phyloP scores from a whole-genome alignment of 2,329 filamentous ascomycete genomes.

The Coniochaeta hoffmannii region DNA sequence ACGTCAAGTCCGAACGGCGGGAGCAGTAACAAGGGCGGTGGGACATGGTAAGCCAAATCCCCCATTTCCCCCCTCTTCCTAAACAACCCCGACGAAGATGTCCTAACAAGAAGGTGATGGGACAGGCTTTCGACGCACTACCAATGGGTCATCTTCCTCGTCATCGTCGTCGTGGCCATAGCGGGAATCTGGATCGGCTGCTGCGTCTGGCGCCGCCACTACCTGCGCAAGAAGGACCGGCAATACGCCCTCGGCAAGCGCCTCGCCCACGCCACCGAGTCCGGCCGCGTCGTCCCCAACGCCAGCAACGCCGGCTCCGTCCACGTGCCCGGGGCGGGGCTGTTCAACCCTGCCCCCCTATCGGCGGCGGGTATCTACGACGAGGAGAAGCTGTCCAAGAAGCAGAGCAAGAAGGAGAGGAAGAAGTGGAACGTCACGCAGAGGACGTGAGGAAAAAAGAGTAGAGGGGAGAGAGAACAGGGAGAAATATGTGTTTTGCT shows the following conservation, averaged over 20 bases:
- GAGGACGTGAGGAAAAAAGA: conserved; percentile 27
- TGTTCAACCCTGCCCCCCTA: conserved; percentile 30
- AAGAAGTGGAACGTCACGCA: conserved; percentile 39
- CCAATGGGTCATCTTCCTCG: conserved; percentile 76
- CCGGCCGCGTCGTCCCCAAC: conserved; percentile 24
- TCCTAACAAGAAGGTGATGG: conserved; percentile 8
- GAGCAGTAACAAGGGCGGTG: conserved; percentile 23
- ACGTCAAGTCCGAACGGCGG: conserved; percentile 16
- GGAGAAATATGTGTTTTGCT: background rate
- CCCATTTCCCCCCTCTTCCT: background rate
- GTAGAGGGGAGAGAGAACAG: background rate
- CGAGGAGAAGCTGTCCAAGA: conserved; percentile 17
- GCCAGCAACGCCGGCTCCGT: conserved; percentile 30
- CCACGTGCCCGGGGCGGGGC: conserved; percentile 23
- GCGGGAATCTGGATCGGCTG: conserved; percentile 58
- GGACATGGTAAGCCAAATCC: conserved; percentile 36
- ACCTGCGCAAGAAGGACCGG: conserved; percentile 62
- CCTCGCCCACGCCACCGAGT: conserved; percentile 20
- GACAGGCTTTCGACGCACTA: conserved; percentile 65
- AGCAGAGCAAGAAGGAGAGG: conserved; percentile 35
- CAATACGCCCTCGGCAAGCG: conserved; percentile 41
- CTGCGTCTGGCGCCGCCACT: conserved; percentile 64
- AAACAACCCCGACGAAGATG: background rate
- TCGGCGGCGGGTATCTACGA: conserved; percentile 22
- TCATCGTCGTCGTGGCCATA: conserved; percentile 65